Evolutionary conservation across 2,329 filamentous ascomycete genomes (phyloP).

Genomic region (Diaporthe ampelina): DNA sequence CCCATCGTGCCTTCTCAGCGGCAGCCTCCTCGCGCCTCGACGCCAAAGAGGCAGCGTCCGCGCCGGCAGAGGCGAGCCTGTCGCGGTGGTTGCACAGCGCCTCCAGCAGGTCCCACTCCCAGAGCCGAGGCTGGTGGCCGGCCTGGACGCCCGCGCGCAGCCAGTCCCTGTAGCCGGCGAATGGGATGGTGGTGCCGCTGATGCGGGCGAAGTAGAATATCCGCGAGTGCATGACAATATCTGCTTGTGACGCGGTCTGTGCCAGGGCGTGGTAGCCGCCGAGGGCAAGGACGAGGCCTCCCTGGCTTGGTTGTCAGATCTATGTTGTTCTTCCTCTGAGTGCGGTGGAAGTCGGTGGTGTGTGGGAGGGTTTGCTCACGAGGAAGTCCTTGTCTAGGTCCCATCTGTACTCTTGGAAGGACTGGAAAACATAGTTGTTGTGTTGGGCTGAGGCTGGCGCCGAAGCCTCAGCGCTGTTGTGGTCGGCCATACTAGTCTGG

Average conservation of each 20-base stretch:
- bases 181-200: constrained; percentile 71
- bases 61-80: constrained; percentile 29
- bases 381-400: constrained; percentile 42
- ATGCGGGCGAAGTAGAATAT: constrained; percentile 74
- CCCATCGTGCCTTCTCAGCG: constrained; percentile 37
- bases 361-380: constrained; percentile 16
- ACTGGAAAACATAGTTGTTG: constrained; percentile 20
- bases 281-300: constrained; percentile 40
- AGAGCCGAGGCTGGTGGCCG: constrained; percentile 48
- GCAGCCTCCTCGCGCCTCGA: constrained; percentile 23
- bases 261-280: constrained; percentile 40
- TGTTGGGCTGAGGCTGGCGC: background rate
- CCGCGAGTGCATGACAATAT: constrained; percentile 42
- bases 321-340: background rate
- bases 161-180: constrained; percentile 77
- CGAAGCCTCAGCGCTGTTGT: background rate
- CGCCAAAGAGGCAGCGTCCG: background rate
- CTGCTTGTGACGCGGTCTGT: constrained; percentile 40
- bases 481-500: constrained; percentile 23
- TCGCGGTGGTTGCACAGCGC: constrained; percentile 45
- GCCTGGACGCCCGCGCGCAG: constrained; percentile 54
- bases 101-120: constrained; percentile 42
- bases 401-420: constrained; percentile 41
- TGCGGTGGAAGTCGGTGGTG: no score
- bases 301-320: constrained; percentile 7